A percentile compares a stretch with the other conserved stretches of the same genome.
These are phyloP conservation scores for Berkeleyomyces rouxiae DNA, from an alignment of 2,329 filamentous ascomycete species.

Conservation along the genomic window DNA sequence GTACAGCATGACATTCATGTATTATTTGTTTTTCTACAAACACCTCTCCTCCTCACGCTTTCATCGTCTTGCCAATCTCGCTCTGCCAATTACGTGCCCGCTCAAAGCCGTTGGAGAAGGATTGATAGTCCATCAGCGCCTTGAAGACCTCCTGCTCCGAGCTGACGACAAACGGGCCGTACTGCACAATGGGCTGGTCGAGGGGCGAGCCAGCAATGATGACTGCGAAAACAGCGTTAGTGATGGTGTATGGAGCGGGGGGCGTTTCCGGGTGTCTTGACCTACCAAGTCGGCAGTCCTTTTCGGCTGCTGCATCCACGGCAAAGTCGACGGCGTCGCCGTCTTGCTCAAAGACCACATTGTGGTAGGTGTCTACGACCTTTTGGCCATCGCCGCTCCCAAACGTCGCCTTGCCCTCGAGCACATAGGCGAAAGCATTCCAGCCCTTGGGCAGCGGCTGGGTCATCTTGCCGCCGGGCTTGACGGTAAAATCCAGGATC, in stretches of 20 bases:
- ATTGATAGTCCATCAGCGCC: constrained; percentile 61
- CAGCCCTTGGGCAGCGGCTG: constrained; percentile 65
- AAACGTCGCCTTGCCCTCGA: constrained; percentile 56
- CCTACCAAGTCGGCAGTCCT: constrained; percentile 34
- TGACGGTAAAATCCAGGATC: constrained; percentile 69
- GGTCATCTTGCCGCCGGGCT: constrained; percentile 59
- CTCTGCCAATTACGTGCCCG: constrained; percentile 63
- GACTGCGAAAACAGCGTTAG: constrained; percentile 24
- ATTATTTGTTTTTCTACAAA: constrained; percentile 16
- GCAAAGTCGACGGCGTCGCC: constrained; percentile 61
- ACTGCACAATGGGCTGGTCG: constrained; percentile 67
- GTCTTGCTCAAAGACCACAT: constrained; percentile 68
- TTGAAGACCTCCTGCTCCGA: constrained; percentile 57
- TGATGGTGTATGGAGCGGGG: neutral
- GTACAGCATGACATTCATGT: too few relatives aligned
- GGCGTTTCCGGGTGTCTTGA: neutral
- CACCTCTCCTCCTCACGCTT: constrained; percentile 1
- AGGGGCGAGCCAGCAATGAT: constrained; percentile 65
- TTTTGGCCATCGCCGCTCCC: constrained; percentile 34
- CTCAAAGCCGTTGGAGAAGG: constrained; percentile 61
- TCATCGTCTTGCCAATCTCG: constrained; percentile 71
- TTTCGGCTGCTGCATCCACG: constrained; percentile 48
- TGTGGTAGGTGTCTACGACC: constrained; percentile 57
- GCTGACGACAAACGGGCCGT: constrained; percentile 69
- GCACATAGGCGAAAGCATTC: constrained; percentile 79